Base-by-base conservation (phyloP, 2,329 filamentous ascomycete species). In the Thielaviopsis musarum region DNA sequence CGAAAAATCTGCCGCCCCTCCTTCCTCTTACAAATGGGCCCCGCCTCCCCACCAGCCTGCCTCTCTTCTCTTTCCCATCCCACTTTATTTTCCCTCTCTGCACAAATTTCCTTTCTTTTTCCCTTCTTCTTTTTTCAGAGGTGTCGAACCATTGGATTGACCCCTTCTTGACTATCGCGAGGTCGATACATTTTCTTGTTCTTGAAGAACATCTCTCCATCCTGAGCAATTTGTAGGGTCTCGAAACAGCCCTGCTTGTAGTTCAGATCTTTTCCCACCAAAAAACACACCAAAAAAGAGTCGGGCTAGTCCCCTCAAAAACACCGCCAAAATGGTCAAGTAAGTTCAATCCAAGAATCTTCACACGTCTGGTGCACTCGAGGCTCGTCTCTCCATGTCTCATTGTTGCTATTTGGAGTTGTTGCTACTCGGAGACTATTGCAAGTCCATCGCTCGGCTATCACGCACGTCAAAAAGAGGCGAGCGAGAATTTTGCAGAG, bases 301-400 rank as follows among this genome's bases (percentile, higher is more conserved):
- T 57, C 53, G 38, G 59, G 41, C 52, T 51, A 61, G 56, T 38
- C 57, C 60, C 38, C 57, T 59, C 68, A 72, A 72, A 74, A 86
- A 82, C 74, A 88, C 90, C 88, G 89, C 79, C 86, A 96, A 90
- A 75, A 98, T 98, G 93, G 93, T 98, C 76, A 96, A 97, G 91
- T 96, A 87, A 87, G 91, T 91, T 59, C 53, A 57, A 59, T 61
- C 26, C 26, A 55, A 28, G 13, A 22, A 21, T 15, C 26, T 30
- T 48, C 12, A 19, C 17, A 10, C 12, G 13, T 41, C 5, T 17
- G 17, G 2, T 12, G 24, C 30, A 5, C 30, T 34, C 30, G 30
- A 34, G 30, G 10, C 30, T 34, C 30, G 30, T 34, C 30, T 34
- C 10, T 9, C 6, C 6, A 12, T 34, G 30, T 6, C 10, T 34